Evolutionary conservation across 2,329 filamentous ascomycete species (phyloP).

Genomic region (Cercospora zeae-maydis): DNA sequence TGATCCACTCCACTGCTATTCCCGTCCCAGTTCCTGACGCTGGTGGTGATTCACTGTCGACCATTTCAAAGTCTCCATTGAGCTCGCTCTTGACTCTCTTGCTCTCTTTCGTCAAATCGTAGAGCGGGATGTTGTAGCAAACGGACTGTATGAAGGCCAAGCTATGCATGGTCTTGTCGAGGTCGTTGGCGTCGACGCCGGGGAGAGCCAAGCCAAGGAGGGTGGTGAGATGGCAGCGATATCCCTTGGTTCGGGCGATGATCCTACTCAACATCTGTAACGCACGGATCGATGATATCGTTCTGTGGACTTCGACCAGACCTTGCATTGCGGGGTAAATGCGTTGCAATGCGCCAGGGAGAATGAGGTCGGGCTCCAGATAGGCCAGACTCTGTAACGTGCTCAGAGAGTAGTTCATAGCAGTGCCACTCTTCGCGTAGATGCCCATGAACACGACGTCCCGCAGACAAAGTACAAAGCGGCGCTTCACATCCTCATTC

Average conservation of each 20-base stretch:
- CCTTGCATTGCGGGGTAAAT: constrained; percentile 98
- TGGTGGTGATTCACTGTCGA: constrained; percentile 25
- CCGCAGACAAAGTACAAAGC: constrained; percentile 83
- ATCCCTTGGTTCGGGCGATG: constrained; percentile 92
- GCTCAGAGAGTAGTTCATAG: constrained; percentile 87
- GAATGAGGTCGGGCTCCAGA: constrained; percentile 83
- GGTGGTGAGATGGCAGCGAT: constrained; percentile 91
- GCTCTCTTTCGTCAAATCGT: constrained; percentile 65
- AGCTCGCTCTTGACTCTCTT: constrained; percentile 40
- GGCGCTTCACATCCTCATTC: constrained; percentile 73
- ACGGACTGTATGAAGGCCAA: constrained; percentile 93
- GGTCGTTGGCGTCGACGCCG: constrained; percentile 94
- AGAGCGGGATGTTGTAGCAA: constrained; percentile 92
- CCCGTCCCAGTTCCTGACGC: constrained; percentile 40
- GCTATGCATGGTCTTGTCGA: constrained; percentile 93
- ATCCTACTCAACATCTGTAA: constrained; percentile 88
- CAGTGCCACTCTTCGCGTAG: constrained; percentile 89
- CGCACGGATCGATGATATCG: constrained; percentile 86
- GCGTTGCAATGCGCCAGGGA: constrained; percentile 88
- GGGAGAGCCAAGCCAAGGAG: constrained; percentile 88
- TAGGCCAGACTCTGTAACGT: constrained; percentile 86
- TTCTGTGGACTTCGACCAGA: constrained; percentile 92
- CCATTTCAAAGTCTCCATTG: constrained; percentile 33
- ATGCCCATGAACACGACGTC: constrained; percentile 98
- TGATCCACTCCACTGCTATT: constrained; percentile 88